These are phyloP conservation scores for Cicer cuneatum DNA, from an alignment of 306 rosid genomes.

Conservation along the genomic window DNA sequence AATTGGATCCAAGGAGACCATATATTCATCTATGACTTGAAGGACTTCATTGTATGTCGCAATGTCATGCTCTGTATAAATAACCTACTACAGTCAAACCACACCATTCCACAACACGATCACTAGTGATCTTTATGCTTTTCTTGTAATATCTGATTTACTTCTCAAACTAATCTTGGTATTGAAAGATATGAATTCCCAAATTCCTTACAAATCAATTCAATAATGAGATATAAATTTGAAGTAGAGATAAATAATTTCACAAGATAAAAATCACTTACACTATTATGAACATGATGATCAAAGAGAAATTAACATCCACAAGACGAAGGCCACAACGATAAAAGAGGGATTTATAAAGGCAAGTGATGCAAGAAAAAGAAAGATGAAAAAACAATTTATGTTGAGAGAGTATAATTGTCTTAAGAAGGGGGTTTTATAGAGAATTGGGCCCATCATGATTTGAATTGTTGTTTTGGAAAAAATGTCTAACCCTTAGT, in stretches of 20 bases:
- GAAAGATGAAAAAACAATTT: neutral
- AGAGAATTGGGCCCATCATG: neutral
- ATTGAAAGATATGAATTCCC: neutral
- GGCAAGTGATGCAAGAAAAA: neutral
- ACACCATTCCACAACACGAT: neutral
- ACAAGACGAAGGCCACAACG: neutral
- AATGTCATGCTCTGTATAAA: neutral
- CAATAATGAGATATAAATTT: neutral
- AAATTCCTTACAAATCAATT: neutral
- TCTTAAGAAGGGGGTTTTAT: neutral
- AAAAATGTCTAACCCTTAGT: neutral
- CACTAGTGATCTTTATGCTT: neutral
- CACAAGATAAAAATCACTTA: constrained; percentile 2
- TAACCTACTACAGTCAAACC: neutral
- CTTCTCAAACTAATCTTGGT: neutral
- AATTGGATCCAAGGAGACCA: no score
- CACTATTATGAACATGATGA: neutral
- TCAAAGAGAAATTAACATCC: constrained; percentile 3
- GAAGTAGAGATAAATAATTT: neutral
- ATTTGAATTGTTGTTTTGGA: neutral
- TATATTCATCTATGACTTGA: no score
- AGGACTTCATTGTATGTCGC: neutral
- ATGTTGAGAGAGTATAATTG: neutral
- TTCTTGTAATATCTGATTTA: neutral
- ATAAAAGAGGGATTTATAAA: constrained; percentile 14